Percentiles rank a stretch among this genome's conserved stretches.
Evolutionary conservation across 2,329 filamentous ascomycete genomes (phyloP).

Genomic region (Aureobasidium sp.): DNA sequence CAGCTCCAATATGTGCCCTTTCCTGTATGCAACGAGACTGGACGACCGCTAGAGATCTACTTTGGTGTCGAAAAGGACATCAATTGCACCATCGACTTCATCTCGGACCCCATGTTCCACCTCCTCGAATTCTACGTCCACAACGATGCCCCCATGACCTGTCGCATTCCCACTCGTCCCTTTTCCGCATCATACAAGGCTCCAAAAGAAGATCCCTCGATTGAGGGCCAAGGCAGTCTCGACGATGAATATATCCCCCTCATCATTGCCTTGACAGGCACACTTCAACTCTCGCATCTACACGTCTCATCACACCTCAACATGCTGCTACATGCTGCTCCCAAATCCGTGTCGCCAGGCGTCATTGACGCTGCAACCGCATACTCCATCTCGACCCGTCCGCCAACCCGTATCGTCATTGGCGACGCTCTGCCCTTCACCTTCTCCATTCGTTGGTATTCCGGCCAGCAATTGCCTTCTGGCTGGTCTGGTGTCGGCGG

Average conservation of each 20-base stretch:
- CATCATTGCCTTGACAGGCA: constrained; percentile 82
- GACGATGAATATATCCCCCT: constrained; percentile 63
- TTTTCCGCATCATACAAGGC: constrained; percentile 34
- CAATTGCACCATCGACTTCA: constrained; percentile 74
- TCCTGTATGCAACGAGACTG: constrained; percentile 82
- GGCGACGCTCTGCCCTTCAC: constrained; percentile 74
- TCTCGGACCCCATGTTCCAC: constrained; percentile 76
- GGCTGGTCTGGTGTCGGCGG: constrained; percentile 47
- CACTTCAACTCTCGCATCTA: constrained; percentile 79
- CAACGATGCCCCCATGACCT: constrained; percentile 86
- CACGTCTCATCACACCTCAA: constrained; percentile 89
- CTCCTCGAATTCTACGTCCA: constrained; percentile 96
- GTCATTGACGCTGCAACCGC: constrained; percentile 82
- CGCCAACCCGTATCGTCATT: constrained; percentile 65
- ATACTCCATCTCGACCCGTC: constrained; percentile 59
- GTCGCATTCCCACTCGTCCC: constrained; percentile 78
- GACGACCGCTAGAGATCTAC: constrained; percentile 70
- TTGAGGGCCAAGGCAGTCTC: constrained; percentile 29
- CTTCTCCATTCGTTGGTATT: constrained; percentile 84
- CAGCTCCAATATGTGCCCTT: constrained; percentile 91
- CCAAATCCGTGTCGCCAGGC: constrained; percentile 49
- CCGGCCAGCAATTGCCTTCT: constrained; percentile 60
- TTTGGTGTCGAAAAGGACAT: constrained; percentile 77
- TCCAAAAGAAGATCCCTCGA: constrained; percentile 27
- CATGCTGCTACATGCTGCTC: constrained; percentile 68